Evolutionary conservation across 1,284 basidiomycete genomes (phyloP).

Genomic region (Ganoderma lingzhi): DNA sequence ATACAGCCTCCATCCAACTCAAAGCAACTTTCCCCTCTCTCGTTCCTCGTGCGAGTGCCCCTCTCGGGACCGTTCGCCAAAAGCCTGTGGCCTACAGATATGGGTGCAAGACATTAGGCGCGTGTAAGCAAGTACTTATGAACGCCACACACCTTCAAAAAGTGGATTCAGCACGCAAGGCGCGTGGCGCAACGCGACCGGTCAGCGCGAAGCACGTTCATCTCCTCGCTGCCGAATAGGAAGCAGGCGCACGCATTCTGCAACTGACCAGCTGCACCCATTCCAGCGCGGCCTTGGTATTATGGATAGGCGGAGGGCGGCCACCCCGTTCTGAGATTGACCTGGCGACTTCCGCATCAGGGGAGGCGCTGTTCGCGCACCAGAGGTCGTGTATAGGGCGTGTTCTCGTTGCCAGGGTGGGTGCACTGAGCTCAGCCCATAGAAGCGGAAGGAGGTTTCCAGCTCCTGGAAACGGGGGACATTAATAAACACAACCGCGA

Average conservation of each 20-base stretch:
- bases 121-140: background rate
- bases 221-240: conserved; percentile 1
- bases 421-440: background rate
- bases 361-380: background rate
- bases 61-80: background rate
- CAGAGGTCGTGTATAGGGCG: background rate
- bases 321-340: background rate
- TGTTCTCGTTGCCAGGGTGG: background rate
- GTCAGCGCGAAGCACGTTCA: background rate
- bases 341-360: background rate
- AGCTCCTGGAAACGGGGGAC: background rate
- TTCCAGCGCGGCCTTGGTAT: background rate
- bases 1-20: background rate
- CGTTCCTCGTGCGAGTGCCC: background rate
- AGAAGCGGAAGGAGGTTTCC: background rate
- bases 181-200: background rate
- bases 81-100: background rate
- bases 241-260: background rate
- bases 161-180: background rate
- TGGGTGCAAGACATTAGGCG: background rate
- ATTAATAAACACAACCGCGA: background rate
- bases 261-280: background rate
- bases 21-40: background rate
- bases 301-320: background rate
- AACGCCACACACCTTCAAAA: background rate